Base-by-base conservation (phyloP, 768 basidiomycete species). In the Podaxis sp. region DNA sequence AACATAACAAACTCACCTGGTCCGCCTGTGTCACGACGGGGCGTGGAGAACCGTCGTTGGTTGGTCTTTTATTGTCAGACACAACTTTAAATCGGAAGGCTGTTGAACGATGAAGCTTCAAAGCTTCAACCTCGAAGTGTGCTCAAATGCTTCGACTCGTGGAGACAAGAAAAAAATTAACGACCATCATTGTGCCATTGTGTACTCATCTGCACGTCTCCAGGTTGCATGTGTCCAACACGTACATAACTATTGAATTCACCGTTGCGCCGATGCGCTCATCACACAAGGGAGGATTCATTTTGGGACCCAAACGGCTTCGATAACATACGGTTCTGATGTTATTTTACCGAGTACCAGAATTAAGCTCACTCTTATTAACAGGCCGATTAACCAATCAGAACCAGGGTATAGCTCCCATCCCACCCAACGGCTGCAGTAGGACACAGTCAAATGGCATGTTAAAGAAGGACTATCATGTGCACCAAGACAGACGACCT, bases 341-440 rank as follows among this genome's bases (percentile, higher is more conserved):
- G 19, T 15, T 19, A 24, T 12, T 50, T 50, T 50, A 13, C 22
- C 25, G 24, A 50, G 24, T 12, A 24, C 8, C 22, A 50, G 11
- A 50, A 9, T 50, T 27, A 24, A 50, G 49, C 9, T 27, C 25
- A 24, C 38, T 3, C 17, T 22, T 8, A 40, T n/a, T 38, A 13
- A 22, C 25, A 50, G 49, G 25, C 12, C 49, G 27, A 24, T 50
- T 12, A 50, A 27, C 49, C 12, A 50, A 50, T 4, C 24, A 50
- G 24, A 50, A 50, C 5, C 7, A 57, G 33, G 9, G 17, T 40
- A 11, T 40, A 38, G 22, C 36, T 59, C 58, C 49, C 58, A 59
- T 9, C 19, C 43, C 12, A 11, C 33, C 13, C n/a, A 36, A 22
- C 58, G 58, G 58, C 29, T 59, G 58, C 58, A 59, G 47, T 59